These are phyloP conservation scores for Picochlorum costavermella DNA, from an alignment of 139 green algal species.

Conservation along the genomic window DNA sequence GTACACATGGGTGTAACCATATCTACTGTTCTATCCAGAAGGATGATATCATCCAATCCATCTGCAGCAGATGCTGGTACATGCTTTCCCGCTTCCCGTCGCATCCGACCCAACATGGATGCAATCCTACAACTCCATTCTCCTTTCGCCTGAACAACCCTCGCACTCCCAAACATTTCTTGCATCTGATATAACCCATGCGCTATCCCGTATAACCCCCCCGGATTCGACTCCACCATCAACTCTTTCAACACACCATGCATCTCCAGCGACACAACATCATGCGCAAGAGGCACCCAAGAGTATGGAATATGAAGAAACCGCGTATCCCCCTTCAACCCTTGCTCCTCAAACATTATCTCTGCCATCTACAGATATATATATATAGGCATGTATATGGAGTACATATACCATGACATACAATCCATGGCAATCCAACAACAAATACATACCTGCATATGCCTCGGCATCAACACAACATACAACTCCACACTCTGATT, in stretches of 20 bases:
- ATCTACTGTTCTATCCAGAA: conserved; percentile 82
- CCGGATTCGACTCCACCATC: conserved; percentile 61
- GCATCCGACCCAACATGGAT: conserved; percentile 60
- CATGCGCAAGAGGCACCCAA: conserved; percentile 78
- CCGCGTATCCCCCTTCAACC: conserved; percentile 56
- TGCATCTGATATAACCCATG: conserved; percentile 67
- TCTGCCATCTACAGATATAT: conserved; percentile 30
- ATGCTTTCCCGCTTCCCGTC: conserved; percentile 44
- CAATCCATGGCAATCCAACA: neutral
- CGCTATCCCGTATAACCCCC: conserved; percentile 56
- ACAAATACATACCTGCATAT: conserved; percentile 15
- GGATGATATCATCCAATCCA: conserved; percentile 46
- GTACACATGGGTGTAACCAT: conserved; percentile 81
- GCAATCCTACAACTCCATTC: conserved; percentile 50
- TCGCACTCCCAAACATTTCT: conserved; percentile 55
- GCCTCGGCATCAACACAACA: conserved; percentile 2
- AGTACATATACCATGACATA: conserved; percentile 4
- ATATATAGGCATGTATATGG: neutral
- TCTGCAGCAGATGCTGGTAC: conserved; percentile 13
- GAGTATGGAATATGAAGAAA: conserved; percentile 60
- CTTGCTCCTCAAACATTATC: conserved; percentile 70
- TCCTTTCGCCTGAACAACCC: conserved; percentile 67
- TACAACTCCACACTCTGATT: conserved; percentile 8
- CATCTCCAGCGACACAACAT: conserved; percentile 81
- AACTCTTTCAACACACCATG: conserved; percentile 47